phyloP scores from a whole-genome alignment of 2,329 filamentous ascomycete species.

The Alternaria triticina region DNA sequence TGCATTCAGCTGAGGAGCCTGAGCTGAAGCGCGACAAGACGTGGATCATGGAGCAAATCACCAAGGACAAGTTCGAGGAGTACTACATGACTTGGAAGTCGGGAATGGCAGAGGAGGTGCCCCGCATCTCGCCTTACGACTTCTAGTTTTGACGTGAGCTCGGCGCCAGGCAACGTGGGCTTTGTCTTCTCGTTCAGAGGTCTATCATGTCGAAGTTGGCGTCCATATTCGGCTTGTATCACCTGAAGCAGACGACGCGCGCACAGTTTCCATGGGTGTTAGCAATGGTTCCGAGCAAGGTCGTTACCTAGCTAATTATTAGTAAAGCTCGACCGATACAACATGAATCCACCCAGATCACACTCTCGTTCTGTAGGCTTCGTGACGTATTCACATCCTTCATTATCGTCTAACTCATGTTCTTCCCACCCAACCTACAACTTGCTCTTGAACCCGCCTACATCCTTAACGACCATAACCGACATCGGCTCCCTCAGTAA shows the following conservation, averaged over 20 bases:
- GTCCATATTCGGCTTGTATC: too few species aligned
- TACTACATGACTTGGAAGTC: background rate
- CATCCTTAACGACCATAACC: constrained; percentile 37
- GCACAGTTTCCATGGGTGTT: too few species aligned
- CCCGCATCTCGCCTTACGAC: too few species aligned
- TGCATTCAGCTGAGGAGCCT: background rate
- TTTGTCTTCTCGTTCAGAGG: too few species aligned
- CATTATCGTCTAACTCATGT: background rate
- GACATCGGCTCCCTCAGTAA: constrained; percentile 38
- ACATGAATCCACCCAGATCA: background rate
- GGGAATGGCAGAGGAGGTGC: background rate
- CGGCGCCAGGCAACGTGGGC: too few species aligned
- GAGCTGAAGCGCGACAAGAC: background rate
- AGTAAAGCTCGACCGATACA: background rate
- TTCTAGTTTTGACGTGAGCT: too few species aligned
- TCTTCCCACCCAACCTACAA: background rate
- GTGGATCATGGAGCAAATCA: background rate
- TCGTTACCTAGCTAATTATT: background rate
- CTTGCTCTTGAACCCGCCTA: constrained; percentile 32
- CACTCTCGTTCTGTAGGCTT: background rate
- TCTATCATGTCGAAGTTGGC: too few species aligned
- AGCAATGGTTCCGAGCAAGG: background rate
- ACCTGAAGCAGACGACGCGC: too few species aligned
- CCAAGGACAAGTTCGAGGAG: background rate
- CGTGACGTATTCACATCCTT: background rate